These are phyloP conservation scores for Dioscorea alata DNA, from an alignment of 106 monocot genomes.

Conservation along the genomic window DNA sequence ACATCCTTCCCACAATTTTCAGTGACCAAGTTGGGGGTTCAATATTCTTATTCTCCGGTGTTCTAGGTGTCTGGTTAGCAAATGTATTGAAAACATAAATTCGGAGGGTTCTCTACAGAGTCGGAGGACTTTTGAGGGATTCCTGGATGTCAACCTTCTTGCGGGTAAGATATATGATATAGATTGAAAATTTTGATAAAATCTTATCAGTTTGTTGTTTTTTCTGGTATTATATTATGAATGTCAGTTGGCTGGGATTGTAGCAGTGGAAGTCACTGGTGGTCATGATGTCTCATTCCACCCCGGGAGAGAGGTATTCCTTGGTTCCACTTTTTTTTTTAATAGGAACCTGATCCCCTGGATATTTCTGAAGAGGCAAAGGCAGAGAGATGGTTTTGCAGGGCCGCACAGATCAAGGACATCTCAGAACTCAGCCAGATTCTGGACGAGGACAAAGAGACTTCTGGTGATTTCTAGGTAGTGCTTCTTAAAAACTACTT, in stretches of 20 bases:
- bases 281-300: constrained; percentile 70
- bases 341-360: constrained; percentile 80
- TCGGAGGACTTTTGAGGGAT: too few species aligned
- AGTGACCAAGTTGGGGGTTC: too few species aligned
- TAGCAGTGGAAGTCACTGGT: constrained; percentile 61
- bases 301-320: constrained; percentile 53
- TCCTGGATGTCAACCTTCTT: too few species aligned
- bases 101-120: too few species aligned
- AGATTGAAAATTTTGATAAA: neutral
- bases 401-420: constrained; percentile 93
- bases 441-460: constrained; percentile 93
- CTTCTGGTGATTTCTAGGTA: constrained; percentile 75
- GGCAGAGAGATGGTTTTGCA: constrained; percentile 90
- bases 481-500: neutral
- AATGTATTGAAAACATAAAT: too few species aligned
- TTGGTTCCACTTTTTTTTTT: neutral
- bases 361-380: constrained; percentile 99
- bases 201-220: neutral
- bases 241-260: constrained; percentile 63
- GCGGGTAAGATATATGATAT: too few species aligned
- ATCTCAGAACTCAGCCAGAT: constrained; percentile 91
- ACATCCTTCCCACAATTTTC: too few species aligned
- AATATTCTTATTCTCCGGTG: too few species aligned
- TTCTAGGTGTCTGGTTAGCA: too few species aligned
- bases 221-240: neutral